Conservation (phyloP, 139 green algal genomes). For the Desmodesmus armatus region DNA sequence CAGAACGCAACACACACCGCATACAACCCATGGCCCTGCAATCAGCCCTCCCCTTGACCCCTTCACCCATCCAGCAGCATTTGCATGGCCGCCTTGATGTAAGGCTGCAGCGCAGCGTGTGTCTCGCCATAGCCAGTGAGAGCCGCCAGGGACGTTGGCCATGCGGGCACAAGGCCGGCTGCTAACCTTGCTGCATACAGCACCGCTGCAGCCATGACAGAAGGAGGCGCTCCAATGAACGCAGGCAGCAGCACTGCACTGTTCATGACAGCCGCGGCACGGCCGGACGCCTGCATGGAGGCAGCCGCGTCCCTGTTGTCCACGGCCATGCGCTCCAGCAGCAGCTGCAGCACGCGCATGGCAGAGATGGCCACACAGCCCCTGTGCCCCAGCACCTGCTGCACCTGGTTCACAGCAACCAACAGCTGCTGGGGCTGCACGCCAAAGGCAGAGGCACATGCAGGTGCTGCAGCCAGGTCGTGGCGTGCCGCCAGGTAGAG, state of each 20-base stretch:
- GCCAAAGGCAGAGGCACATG: slow-evolving; percentile 3
- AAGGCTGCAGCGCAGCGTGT: slow-evolving; percentile 26
- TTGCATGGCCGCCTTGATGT: slow-evolving; percentile 30
- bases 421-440: slow-evolving; percentile 6
- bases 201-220: slow-evolving; percentile 65
- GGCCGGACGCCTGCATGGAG: slow-evolving; percentile 8
- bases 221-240: slow-evolving; percentile 75
- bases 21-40: no score
- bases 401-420: neutral
- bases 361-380: slow-evolving; percentile 55
- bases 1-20: neutral
- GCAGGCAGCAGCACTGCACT: slow-evolving; percentile 18
- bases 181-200: slow-evolving; percentile 59
- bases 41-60: neutral
- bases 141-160: slow-evolving; percentile 19
- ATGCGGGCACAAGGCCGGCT: slow-evolving; percentile 22
- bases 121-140: slow-evolving; percentile 16
- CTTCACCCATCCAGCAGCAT: slow-evolving; percentile 29
- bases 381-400: slow-evolving; percentile 16
- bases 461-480: neutral
- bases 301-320: neutral
- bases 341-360: slow-evolving; percentile 61
- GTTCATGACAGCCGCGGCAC: neutral
- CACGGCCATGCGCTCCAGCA: slow-evolving; percentile 60
- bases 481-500: slow-evolving; percentile 47